Evolutionary conservation across 345 rosid species (phyloP).

Genomic region (Bruguiera gymnorhiza): DNA sequence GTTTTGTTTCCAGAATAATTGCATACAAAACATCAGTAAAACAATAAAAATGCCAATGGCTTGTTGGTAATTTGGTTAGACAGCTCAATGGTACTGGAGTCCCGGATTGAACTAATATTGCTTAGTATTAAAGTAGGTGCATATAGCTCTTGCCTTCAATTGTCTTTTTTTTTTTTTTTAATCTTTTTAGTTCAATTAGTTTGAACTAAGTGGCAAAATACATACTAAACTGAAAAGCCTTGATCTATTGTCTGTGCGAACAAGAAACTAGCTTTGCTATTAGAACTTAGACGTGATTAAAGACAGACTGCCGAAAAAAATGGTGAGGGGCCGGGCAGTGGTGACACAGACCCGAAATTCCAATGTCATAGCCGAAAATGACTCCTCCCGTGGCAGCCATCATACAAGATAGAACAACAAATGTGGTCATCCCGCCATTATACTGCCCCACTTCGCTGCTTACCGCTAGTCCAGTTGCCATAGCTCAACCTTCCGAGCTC

Average conservation of each 20-base stretch:
- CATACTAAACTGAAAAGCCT: no score
- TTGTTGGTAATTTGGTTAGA: no score
- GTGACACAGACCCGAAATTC: slow-evolving; percentile 54
- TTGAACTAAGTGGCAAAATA: not conserved
- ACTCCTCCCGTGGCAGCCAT: slow-evolving; percentile 93
- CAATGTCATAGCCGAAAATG: slow-evolving; percentile 84
- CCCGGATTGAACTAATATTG: no score
- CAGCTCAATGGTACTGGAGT: no score
- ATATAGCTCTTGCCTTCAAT: no score
- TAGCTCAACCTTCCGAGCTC: slow-evolving; percentile 17
- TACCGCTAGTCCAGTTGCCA: slow-evolving; percentile 44
- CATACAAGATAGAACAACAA: slow-evolving; percentile 66
- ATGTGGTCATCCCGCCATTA: slow-evolving; percentile 53
- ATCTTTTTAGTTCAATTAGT: not conserved
- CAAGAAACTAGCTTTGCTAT: no score
- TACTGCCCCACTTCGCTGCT: slow-evolving; percentile 25
- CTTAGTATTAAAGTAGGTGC: no score
- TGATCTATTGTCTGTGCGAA: no score
- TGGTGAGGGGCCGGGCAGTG: not conserved
- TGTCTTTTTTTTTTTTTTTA: not conserved
- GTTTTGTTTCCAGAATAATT: not conserved
- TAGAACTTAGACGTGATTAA: no score
- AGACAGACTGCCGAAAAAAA: no score
- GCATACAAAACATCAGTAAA: no score
- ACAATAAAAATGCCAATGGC: no score